Percentiles rank a stretch among this genome's conserved stretches.
Evolutionary conservation across 257 asterid genomes (phyloP).

Genomic region (Nyctanthes arbortristis): DNA sequence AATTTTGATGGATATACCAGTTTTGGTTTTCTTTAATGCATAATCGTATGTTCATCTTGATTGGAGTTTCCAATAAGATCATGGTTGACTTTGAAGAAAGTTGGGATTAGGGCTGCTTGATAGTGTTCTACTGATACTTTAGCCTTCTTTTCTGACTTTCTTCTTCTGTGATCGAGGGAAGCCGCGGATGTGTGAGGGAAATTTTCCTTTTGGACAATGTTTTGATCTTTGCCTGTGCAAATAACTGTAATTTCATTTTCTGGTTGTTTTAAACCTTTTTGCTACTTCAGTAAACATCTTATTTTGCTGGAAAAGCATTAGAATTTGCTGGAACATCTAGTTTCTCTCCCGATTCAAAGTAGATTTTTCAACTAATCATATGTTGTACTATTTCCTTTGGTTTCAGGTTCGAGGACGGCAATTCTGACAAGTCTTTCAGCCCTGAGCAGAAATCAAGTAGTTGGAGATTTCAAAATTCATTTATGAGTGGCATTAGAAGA

Average conservation of each 20-base stretch:
- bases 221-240: not conserved
- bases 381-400: not conserved
- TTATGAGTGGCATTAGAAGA: conserved; percentile 28
- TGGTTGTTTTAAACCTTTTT: too few relatives aligned
- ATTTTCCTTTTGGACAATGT: not conserved
- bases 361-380: not conserved
- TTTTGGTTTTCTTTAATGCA: not conserved
- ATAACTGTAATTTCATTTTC: too few relatives aligned
- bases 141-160: too few relatives aligned
- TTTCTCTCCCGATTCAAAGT: too few relatives aligned
- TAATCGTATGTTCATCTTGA: not conserved
- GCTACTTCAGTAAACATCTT: too few relatives aligned
- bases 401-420: conserved; percentile 49
- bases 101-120: not conserved
- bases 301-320: too few relatives aligned
- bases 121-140: too few relatives aligned
- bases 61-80: not conserved
- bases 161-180: too few relatives aligned
- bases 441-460: not conserved
- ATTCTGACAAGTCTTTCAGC: conserved; percentile 34
- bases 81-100: not conserved
- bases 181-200: too few relatives aligned
- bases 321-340: too few relatives aligned
- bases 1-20: not conserved
- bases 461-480: conserved; percentile 23